Evolutionary conservation across 2,329 filamentous ascomycete species (phyloP).

Genomic region (Xylariaceae sp.): DNA sequence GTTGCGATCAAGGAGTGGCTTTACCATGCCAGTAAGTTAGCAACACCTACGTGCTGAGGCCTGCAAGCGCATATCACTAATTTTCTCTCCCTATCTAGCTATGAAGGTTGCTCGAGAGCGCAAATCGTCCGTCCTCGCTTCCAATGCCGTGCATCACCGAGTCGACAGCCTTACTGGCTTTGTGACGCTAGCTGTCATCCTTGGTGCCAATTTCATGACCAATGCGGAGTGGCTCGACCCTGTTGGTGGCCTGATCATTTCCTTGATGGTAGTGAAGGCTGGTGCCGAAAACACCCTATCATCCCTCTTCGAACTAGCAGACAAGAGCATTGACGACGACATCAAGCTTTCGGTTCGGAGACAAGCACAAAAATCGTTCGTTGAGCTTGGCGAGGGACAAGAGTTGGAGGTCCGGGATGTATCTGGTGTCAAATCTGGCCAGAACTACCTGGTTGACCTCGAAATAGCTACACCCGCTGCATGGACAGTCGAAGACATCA

Average conservation of each 20-base stretch:
- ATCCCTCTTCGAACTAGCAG: slow-evolving; percentile 84
- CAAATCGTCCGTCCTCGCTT: slow-evolving; percentile 92
- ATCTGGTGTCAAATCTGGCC: slow-evolving; percentile 89
- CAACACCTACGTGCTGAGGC: neutral
- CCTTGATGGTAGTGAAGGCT: slow-evolving; percentile 86
- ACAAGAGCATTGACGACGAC: slow-evolving; percentile 82
- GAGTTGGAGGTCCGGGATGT: slow-evolving; percentile 71
- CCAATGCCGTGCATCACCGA: slow-evolving; percentile 93
- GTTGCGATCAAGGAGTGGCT: slow-evolving; percentile 95
- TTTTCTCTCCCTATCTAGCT: slow-evolving; percentile 43
- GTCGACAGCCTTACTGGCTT: slow-evolving; percentile 94
- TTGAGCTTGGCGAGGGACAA: slow-evolving; percentile 46
- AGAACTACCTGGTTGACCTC: slow-evolving; percentile 91
- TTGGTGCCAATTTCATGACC: slow-evolving; percentile 79
- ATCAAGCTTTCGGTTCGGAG: slow-evolving; percentile 68
- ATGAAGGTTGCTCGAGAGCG: slow-evolving; percentile 94
- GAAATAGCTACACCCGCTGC: slow-evolving; percentile 74
- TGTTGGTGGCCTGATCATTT: slow-evolving; percentile 88
- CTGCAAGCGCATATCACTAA: slow-evolving; percentile 19
- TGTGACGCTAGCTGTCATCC: slow-evolving; percentile 84
- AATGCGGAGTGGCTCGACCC: slow-evolving; percentile 92
- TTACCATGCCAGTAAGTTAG: slow-evolving; percentile 84
- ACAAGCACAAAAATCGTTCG: slow-evolving; percentile 58
- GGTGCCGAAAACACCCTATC: slow-evolving; percentile 81
- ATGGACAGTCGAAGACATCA: slow-evolving; percentile 71